Conservation (phyloP, 192 early-diverging fungal species). For the Backusella parvicylindrica region DNA sequence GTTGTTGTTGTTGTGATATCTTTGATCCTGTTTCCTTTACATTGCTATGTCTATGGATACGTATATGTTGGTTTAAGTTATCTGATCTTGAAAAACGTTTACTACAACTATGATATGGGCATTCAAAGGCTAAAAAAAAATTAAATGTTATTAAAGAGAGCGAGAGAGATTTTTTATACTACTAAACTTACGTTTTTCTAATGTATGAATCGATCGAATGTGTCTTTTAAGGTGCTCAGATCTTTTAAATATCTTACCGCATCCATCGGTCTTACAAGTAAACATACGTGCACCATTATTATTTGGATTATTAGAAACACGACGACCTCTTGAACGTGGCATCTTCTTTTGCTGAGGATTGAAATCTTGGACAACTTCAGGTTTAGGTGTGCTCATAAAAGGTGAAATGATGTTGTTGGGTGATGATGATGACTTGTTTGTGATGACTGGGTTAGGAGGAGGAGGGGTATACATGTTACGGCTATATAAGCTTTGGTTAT, state of each 20-base stretch:
- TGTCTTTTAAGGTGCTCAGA: constrained; percentile 60
- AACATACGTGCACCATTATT: constrained; percentile 37
- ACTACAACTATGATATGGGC: constrained; percentile 47
- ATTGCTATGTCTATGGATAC: constrained; percentile 49
- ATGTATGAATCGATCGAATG: constrained; percentile 54
- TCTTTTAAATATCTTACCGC: constrained; percentile 54
- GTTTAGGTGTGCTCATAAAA: not conserved
- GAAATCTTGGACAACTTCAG: not conserved
- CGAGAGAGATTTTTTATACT: too few relatives aligned
- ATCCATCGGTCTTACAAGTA: constrained; percentile 47
- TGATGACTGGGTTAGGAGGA: not conserved
- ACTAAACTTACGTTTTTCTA: constrained; percentile 55
- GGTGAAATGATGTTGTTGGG: not conserved
- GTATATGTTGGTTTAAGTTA: constrained; percentile 55
- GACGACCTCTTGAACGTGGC: constrained; percentile 40
- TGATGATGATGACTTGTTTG: not conserved
- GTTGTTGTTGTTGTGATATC: not conserved
- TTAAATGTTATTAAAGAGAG: not conserved
- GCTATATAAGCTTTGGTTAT: not conserved
- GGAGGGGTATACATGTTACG: constrained; percentile 1
- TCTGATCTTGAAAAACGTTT: constrained; percentile 58
- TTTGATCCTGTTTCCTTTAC: not conserved
- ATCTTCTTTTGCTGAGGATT: not conserved
- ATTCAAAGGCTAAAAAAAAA: constrained; percentile 37
- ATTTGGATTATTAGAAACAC: constrained; percentile 43